Evolutionary conservation across 179 eudicot genomes (phyloP), one percentile per base, ranked within the genome.

Genomic region (Beta corolliflora): DNA sequence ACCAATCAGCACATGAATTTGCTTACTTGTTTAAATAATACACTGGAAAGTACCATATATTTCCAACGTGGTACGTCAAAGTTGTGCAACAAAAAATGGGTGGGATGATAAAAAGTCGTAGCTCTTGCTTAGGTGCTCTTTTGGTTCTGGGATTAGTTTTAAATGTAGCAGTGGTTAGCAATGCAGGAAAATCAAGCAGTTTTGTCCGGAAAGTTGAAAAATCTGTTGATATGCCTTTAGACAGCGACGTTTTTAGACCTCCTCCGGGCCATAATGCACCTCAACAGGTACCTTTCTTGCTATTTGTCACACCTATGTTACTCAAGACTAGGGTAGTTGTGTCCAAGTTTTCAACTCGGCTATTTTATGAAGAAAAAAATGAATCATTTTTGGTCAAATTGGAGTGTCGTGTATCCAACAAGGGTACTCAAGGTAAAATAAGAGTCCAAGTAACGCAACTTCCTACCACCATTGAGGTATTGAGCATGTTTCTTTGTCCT

Each of bases 211-310:
- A 64, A 19, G 69, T 10, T 5, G 83, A 84, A 73, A 76, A 63
- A 77, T 55, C 84, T 10, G 53, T 66, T 50, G 87, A 84, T 78
- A 84, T 84, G 84, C 84, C 84, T 77, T 16, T 84, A 14, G 73
- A 78, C 50, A 84, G 84, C 8, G 84, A 84, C 73, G 87, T 81
- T 63, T 78, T 84, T 52, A 31, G 41, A 56, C 13, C 48, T 23
- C 87, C 87, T 84, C 82, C 63, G 15, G 87, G 84, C 18, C n/a
- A 73, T 31, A 84, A 84, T 81, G 87, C 87, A 29, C 87, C 87
- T 58, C 82, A 84, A 68, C 87, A 81, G 87, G 87, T 83, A 75
- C n/a, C 1, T 31, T 8, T 18, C n/a, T 29, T 21, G 21, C 58
- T 73, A 60, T 60, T 2, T 31, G 29, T 36, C 41, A 0, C 41